phyloP scores from a whole-genome alignment of 1,284 basidiomycete species.

The Omphalotus olearius region DNA sequence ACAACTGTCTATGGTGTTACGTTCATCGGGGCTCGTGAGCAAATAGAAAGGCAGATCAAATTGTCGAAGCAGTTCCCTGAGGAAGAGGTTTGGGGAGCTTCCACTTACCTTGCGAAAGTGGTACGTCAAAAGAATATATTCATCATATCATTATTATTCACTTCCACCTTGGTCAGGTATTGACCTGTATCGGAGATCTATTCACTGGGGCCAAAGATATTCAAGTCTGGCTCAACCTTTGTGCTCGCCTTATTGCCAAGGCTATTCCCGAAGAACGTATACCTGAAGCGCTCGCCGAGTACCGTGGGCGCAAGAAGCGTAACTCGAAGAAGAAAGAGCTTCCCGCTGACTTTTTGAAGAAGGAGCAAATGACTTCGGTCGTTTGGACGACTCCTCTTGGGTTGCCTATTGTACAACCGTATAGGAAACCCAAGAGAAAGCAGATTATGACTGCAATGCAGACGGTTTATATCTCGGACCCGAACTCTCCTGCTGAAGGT shows the following conservation, averaged over 20 bases:
- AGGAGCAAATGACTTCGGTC: slow-evolving; percentile 94
- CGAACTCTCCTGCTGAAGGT: slow-evolving; percentile 73
- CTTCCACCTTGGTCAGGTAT: slow-evolving; percentile 38
- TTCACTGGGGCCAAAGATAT: slow-evolving; percentile 92
- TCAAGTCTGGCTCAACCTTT: slow-evolving; percentile 86
- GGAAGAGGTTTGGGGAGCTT: slow-evolving; percentile 73
- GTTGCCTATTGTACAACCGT: slow-evolving; percentile 94
- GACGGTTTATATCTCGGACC: slow-evolving; percentile 92
- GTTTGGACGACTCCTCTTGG: slow-evolving; percentile 97
- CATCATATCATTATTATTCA: slow-evolving; percentile 1
- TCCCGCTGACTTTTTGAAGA: slow-evolving; percentile 45
- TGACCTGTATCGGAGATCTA: slow-evolving; percentile 87
- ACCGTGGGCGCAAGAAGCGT: slow-evolving; percentile 19
- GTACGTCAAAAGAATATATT: slow-evolving; percentile 30
- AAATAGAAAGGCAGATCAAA: slow-evolving; percentile 88
- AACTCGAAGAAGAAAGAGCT: slow-evolving; percentile 12
- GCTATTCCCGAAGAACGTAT: slow-evolving; percentile 81
- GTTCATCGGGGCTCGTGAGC: slow-evolving; percentile 91
- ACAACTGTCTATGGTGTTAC: slow-evolving; percentile 99
- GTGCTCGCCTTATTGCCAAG: slow-evolving; percentile 84
- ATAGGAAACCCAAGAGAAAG: slow-evolving; percentile 81
- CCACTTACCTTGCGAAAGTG: slow-evolving; percentile 80
- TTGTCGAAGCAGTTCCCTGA: slow-evolving; percentile 72
- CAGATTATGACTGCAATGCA: slow-evolving; percentile 87
- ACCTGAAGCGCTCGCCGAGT: slow-evolving; percentile 39